Base-by-base conservation (phyloP, 306 rosid genomes). In the Oemleria cerasiformis region DNA sequence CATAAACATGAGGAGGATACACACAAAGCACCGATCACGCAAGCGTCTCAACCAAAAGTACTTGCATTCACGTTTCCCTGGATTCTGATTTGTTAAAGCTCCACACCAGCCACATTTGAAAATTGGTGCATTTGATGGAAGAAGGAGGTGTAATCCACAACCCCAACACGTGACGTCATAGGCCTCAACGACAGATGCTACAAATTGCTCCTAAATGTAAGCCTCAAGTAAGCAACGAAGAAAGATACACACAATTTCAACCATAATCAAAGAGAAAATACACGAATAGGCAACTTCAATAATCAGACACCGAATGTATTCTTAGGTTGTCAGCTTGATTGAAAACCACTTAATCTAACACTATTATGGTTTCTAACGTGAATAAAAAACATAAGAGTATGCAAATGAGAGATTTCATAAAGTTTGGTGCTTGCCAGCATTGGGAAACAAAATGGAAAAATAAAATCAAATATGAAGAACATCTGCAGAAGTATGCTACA, bases 21-120 rank as follows among this genome's bases (percentile, higher is more conserved):
- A 72, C 65, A 89, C 82, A 78, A 86, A 86, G 82, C 88, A 82
- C 50, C 86, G 96, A 72, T 94, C 99, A 10, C 97, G 88, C 77
- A 76, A 72, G 67, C 80, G 66, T 71, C 96, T 89, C 96, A 95
- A 81, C 79, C 81, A 68, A 42, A 82, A 43, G 79, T 78, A 80
- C 78, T 80, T 88, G 72, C 75, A 19, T 9, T 78, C 92, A 47
- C 63, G 66, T 83, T 91, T 88, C 73, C 70, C 43, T 43, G 74
- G 77, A 77, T 81, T 87, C 49, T 79, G 86, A 80, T 86, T 80
- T 19, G 96, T 91, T 78, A 94, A 79, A 54, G 99, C 96, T 76
- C 99, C 99, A 80, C 99, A 94, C 97, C 99, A 94, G 73, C 95
- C 97, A 79, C 99, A 94, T 79, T 94, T 94, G 90, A 85, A 91